Evolutionary conservation across 805 yeast genomes (phyloP).

Genomic region (Cyberlindnera suaveolens): DNA sequence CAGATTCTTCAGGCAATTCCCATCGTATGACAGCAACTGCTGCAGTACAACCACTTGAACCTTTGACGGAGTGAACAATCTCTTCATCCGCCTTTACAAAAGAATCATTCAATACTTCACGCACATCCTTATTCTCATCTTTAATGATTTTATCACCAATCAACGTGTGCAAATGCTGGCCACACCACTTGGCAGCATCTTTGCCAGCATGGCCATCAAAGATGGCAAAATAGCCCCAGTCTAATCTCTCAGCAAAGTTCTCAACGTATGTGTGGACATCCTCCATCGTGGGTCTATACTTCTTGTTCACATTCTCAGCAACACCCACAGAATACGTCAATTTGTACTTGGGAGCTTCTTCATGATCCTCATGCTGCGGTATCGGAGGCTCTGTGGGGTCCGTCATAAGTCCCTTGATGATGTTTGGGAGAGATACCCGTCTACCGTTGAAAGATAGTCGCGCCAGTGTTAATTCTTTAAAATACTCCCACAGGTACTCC

Average conservation of each 20-base stretch:
- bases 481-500: too few relatives aligned
- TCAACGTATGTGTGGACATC: conserved; percentile 92
- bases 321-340: conserved; percentile 82
- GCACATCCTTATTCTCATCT: conserved; percentile 45
- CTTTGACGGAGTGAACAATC: conserved; percentile 53
- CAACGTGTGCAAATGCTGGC: conserved; percentile 70
- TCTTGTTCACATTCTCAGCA: conserved; percentile 78
- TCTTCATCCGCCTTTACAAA: conserved; percentile 72
- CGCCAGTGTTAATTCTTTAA: neutral
- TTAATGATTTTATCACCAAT: conserved; percentile 52
- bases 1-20: conserved; percentile 44
- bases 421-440: conserved; percentile 1
- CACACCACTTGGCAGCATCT: conserved; percentile 92
- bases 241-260: conserved; percentile 83
- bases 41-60: conserved; percentile 89
- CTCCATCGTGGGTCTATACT: conserved; percentile 87
- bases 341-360: conserved; percentile 25
- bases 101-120: conserved; percentile 60
- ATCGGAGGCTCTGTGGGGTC: neutral
- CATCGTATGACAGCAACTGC: conserved; percentile 88
- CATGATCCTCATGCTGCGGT: conserved; percentile 1
- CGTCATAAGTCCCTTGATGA: neutral
- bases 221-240: conserved; percentile 92
- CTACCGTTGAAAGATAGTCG: conserved; percentile 1
- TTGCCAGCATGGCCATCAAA: conserved; percentile 98